Conservation (phyloP, 176 grass and related monocot species). For the Eleusine indica region DNA sequence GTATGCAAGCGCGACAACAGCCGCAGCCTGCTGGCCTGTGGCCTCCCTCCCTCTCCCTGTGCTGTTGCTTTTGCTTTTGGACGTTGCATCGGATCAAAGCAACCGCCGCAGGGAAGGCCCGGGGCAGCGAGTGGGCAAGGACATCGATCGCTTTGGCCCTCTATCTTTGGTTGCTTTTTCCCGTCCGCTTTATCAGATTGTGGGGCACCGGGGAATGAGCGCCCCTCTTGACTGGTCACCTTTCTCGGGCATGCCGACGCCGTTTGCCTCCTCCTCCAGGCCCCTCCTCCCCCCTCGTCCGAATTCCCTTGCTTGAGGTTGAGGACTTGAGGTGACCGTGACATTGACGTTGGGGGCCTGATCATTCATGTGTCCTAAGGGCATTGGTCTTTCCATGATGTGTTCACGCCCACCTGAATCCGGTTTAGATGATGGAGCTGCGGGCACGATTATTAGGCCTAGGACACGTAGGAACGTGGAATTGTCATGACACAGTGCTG, state of each 20-base stretch:
- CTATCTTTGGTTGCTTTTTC: conserved; percentile 54
- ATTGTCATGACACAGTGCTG: not conserved
- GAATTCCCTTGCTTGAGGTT: not conserved
- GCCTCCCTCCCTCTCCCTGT: not conserved
- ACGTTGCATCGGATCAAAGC: conserved; percentile 89
- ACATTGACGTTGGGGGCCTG: conserved; percentile 12
- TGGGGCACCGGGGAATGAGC: conserved; percentile 53
- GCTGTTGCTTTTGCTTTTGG: conserved; percentile 57
- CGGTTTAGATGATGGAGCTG: conserved; percentile 16
- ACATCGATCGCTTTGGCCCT: conserved; percentile 47
- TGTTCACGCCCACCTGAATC: conserved; percentile 12
- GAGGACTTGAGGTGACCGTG: conserved; percentile 22
- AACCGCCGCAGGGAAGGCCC: conserved; percentile 35
- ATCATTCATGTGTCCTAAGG: not conserved
- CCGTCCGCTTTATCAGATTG: conserved; percentile 46
- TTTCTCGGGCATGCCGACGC: conserved; percentile 51
- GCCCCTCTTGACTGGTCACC: conserved; percentile 45
- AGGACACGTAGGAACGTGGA: conserved; percentile 35
- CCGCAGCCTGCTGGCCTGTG: not conserved
- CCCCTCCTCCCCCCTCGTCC: not conserved
- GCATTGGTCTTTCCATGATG: conserved; percentile 32
- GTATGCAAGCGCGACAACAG: not conserved
- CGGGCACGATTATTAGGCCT: conserved; percentile 33
- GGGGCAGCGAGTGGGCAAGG: not conserved
- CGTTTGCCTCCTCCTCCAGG: conserved; percentile 4